phyloP scores from a whole-genome alignment of 2,329 filamentous ascomycete genomes.

The Diaporthe nobilis region DNA sequence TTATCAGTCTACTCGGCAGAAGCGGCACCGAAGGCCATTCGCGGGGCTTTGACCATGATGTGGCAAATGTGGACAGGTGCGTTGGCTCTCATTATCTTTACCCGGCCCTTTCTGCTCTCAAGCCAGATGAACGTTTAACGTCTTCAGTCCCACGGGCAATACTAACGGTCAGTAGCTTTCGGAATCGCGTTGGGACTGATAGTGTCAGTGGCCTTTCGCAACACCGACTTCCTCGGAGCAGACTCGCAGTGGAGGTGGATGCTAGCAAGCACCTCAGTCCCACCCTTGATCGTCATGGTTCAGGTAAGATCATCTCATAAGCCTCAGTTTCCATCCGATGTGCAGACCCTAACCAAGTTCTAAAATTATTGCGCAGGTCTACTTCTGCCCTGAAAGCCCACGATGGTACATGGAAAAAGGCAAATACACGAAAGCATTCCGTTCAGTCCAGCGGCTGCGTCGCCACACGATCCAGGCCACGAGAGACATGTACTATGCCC shows the following conservation, averaged over 20 bases:
- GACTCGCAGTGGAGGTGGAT: conserved; percentile 23
- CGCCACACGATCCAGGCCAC: conserved; percentile 63
- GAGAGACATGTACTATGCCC: conserved; percentile 65
- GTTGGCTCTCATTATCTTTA: conserved; percentile 50
- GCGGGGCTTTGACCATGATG: conserved; percentile 56
- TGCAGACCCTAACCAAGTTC: neutral
- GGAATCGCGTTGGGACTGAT: conserved; percentile 1
- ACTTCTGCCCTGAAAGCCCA: conserved; percentile 67
- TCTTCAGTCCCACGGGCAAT: conserved; percentile 57
- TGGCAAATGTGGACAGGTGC: conserved; percentile 45
- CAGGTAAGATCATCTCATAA: neutral
- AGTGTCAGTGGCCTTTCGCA: conserved; percentile 5
- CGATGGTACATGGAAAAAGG: conserved; percentile 68
- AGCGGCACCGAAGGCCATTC: conserved; percentile 55
- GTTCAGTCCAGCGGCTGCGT: conserved; percentile 61
- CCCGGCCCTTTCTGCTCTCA: neutral
- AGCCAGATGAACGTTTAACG: neutral
- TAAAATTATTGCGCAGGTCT: conserved; percentile 44
- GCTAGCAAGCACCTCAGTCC: conserved; percentile 13
- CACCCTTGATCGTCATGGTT: conserved; percentile 2
- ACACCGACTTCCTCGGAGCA: conserved; percentile 6
- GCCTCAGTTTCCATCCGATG: neutral
- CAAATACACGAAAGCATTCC: conserved; percentile 59
- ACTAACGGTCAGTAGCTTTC: conserved; percentile 66
- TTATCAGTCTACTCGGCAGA: conserved; percentile 55